A percentile compares a stretch with the other conserved stretches of the same genome.
Evolutionary conservation across 345 rosid genomes (phyloP).

Genomic region (Abelmoschus esculentus): DNA sequence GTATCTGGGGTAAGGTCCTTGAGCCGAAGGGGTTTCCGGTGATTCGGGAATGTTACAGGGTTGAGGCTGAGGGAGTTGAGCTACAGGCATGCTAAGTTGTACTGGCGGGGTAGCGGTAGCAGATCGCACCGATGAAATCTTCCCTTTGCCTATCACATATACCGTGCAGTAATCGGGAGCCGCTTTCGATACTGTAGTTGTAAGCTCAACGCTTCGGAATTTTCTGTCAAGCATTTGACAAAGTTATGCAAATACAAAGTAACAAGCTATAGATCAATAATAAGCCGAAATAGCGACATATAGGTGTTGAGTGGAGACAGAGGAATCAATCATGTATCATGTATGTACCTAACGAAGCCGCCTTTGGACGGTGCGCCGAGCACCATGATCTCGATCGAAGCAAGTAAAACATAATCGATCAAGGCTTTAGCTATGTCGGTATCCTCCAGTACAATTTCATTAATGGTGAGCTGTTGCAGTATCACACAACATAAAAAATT

Average conservation of each 20-base stretch:
- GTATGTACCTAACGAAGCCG: constrained; percentile 50
- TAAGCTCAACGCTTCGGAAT: constrained; percentile 53
- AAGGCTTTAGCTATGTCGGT: constrained; percentile 4
- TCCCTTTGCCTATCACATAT: constrained; percentile 63
- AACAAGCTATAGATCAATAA: not conserved
- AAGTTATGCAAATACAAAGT: not conserved
- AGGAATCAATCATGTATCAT: too few species aligned
- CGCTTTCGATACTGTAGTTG: constrained; percentile 47
- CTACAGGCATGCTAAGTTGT: constrained; percentile 8
- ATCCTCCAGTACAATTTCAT: constrained; percentile 55
- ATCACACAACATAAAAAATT: not conserved
- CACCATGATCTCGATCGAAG: constrained; percentile 34
- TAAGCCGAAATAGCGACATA: too few species aligned
- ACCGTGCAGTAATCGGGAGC: constrained; percentile 70
- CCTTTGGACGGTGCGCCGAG: constrained; percentile 54
- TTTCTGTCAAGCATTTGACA: constrained; percentile 24
- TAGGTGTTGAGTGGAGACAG: too few species aligned
- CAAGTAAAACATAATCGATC: constrained; percentile 26
- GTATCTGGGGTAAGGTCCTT: constrained; percentile 8
- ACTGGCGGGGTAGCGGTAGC: constrained; percentile 37
- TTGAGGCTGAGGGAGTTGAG: constrained; percentile 13
- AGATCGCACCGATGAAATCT: constrained; percentile 46
- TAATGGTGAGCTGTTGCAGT: constrained; percentile 45
- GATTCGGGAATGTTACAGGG: constrained; percentile 1
- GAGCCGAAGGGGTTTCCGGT: not conserved